Evolutionary conservation across 2,329 filamentous ascomycete genomes (phyloP).

Genomic region (Cladosporium sp.): DNA sequence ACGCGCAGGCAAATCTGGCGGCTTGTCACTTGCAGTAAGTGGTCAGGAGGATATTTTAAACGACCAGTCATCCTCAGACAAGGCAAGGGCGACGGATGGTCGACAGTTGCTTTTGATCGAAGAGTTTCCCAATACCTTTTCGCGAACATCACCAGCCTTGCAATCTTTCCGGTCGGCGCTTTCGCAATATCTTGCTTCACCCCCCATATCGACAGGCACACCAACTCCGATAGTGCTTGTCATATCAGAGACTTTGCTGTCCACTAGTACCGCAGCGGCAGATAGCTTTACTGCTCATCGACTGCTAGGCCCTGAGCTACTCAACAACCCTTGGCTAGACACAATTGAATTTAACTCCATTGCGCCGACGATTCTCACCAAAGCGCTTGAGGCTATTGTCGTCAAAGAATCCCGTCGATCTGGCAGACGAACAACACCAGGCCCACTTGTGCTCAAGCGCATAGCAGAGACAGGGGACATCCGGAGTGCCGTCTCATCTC

Average conservation of each 20-base stretch:
- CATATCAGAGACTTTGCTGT: constrained; percentile 84
- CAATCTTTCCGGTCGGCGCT: constrained; percentile 66
- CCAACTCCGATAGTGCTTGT: constrained; percentile 72
- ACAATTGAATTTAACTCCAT: constrained; percentile 91
- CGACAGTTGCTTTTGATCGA: constrained; percentile 44
- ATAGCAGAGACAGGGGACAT: constrained; percentile 88
- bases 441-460: constrained; percentile 70
- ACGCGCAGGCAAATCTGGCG: constrained; percentile 73
- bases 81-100: neutral
- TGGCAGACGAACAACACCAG: constrained; percentile 69
- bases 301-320: constrained; percentile 79
- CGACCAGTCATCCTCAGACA: neutral
- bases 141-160: constrained; percentile 39
- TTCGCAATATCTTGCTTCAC: constrained; percentile 65
- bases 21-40: constrained; percentile 50
- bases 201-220: constrained; percentile 9
- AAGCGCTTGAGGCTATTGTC: constrained; percentile 76
- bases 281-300: constrained; percentile 93
- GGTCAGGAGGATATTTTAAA: neutral
- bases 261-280: constrained; percentile 75
- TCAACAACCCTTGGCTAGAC: constrained; percentile 72
- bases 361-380: constrained; percentile 77
- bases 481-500: constrained; percentile 81
- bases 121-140: constrained; percentile 49
- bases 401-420: constrained; percentile 80